Evolutionary conservation across 2,329 filamentous ascomycete species (phyloP).

Genomic region (Ophioceras dolichostomum): DNA sequence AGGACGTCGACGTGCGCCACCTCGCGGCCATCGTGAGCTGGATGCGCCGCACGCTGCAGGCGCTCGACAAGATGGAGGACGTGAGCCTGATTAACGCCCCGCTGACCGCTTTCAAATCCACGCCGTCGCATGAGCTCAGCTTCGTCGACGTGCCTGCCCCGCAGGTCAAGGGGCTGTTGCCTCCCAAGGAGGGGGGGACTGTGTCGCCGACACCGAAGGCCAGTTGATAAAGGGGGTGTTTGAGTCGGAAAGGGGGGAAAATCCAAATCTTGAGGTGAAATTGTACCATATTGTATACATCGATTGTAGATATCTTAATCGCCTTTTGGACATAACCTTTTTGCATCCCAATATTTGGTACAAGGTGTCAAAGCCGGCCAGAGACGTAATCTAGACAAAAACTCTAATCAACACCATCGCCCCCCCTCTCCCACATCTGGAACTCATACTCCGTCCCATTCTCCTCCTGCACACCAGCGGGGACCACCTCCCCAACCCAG

Average conservation of each 20-base stretch:
- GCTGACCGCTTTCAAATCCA: conserved; percentile 28
- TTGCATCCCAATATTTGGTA: too few relatives aligned
- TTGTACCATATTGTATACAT: too few relatives aligned
- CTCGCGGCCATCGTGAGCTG: conserved; percentile 43
- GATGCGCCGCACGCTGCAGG: conserved; percentile 35
- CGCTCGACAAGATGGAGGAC: conserved; percentile 38
- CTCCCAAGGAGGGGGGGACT: conserved; percentile 4
- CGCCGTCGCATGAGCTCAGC: conserved; percentile 19
- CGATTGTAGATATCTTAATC: not conserved
- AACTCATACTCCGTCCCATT: conserved; percentile 55
- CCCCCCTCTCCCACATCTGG: conserved; percentile 56
- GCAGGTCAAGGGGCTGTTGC: conserved; percentile 22
- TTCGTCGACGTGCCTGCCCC: conserved; percentile 27
- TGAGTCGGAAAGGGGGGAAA: not conserved
- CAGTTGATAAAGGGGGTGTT: not conserved
- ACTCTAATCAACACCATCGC: conserved; percentile 13
- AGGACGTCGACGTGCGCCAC: conserved; percentile 34
- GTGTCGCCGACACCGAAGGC: too few relatives aligned
- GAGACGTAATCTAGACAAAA: not conserved
- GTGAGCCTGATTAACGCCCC: conserved; percentile 19
- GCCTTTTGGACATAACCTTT: too few relatives aligned
- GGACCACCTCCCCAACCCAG: conserved; percentile 55
- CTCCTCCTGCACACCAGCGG: conserved; percentile 47
- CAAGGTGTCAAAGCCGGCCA: not conserved
- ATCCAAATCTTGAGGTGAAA: too few relatives aligned